A percentile compares a stretch with the other conserved stretches of the same genome.
Evolutionary conservation across 2,329 filamentous ascomycete species (phyloP).

Genomic region (Penicillium crustosum): DNA sequence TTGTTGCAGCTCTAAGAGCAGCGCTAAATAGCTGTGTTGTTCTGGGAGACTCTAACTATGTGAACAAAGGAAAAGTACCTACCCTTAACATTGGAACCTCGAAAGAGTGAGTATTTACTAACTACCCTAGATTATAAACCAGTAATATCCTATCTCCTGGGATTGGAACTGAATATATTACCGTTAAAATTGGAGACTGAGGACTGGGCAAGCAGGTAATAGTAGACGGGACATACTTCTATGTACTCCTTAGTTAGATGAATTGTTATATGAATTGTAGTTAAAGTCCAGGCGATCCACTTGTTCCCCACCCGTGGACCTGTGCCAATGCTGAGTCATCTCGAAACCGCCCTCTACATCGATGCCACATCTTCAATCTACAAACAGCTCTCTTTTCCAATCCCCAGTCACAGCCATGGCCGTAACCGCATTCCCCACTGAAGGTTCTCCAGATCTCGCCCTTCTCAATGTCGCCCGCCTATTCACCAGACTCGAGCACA

Average conservation of each 20-base stretch:
- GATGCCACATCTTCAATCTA: background rate
- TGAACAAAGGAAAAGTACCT: background rate
- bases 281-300: too few relatives aligned
- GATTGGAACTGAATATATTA: background rate
- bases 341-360: background rate
- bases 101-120: background rate
- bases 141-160: background rate
- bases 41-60: too few relatives aligned
- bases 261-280: too few relatives aligned
- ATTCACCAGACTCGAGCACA: slow-evolving; percentile 45
- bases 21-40: too few relatives aligned
- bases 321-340: slow-evolving; percentile 6
- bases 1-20: too few relatives aligned
- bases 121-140: background rate
- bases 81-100: background rate
- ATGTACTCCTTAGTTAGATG: too few relatives aligned
- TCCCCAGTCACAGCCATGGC: slow-evolving; percentile 12
- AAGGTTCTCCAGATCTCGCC: slow-evolving; percentile 30
- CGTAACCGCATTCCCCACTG: slow-evolving; percentile 18
- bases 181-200: background rate
- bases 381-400: background rate
- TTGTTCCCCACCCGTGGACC: too few relatives aligned
- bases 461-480: slow-evolving; percentile 45
- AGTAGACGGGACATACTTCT: too few relatives aligned
- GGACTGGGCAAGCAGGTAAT: background rate